Conservation (phyloP, 2,329 filamentous ascomycete genomes). For the Tolypocladium inflatum region DNA sequence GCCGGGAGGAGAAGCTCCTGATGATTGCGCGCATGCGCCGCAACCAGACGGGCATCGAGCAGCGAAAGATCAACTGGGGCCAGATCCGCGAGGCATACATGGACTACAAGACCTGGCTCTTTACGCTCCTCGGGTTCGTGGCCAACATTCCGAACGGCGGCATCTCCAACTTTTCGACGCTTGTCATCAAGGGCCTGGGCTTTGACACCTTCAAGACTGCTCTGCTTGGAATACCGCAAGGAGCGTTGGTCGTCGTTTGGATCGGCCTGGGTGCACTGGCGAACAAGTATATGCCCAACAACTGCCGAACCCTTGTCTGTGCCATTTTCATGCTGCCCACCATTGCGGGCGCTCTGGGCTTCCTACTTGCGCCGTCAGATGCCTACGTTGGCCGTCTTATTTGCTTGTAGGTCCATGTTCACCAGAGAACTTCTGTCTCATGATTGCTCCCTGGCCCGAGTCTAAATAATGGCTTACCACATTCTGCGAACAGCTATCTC, state of each 20-base stretch:
- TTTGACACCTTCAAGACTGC: constrained; percentile 31
- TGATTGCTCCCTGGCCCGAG: neutral
- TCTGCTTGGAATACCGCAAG: constrained; percentile 28
- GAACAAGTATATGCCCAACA: constrained; percentile 28
- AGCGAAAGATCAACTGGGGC: constrained; percentile 42
- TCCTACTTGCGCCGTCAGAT: constrained; percentile 40
- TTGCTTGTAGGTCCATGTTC: constrained; percentile 31
- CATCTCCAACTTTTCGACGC: constrained; percentile 48
- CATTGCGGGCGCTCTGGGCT: constrained; percentile 47
- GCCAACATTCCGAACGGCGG: constrained; percentile 48
- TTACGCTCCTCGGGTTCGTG: constrained; percentile 43
- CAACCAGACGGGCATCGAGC: constrained; percentile 51
- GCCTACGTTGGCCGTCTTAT: constrained; percentile 44
- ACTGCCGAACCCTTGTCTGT: constrained; percentile 43
- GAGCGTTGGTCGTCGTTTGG: constrained; percentile 25
- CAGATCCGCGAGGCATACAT: constrained; percentile 46
- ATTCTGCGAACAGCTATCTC: constrained; percentile 14
- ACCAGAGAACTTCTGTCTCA: neutral
- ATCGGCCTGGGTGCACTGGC: constrained; percentile 30
- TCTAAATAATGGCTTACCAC: neutral
- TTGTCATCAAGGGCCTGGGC: constrained; percentile 51
- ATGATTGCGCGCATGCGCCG: constrained; percentile 43
- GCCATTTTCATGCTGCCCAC: constrained; percentile 49
- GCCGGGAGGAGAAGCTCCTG: constrained; percentile 39
- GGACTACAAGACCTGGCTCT: constrained; percentile 51